Conservation (phyloP, 768 basidiomycete genomes). For the Grammothele lineata region DNA sequence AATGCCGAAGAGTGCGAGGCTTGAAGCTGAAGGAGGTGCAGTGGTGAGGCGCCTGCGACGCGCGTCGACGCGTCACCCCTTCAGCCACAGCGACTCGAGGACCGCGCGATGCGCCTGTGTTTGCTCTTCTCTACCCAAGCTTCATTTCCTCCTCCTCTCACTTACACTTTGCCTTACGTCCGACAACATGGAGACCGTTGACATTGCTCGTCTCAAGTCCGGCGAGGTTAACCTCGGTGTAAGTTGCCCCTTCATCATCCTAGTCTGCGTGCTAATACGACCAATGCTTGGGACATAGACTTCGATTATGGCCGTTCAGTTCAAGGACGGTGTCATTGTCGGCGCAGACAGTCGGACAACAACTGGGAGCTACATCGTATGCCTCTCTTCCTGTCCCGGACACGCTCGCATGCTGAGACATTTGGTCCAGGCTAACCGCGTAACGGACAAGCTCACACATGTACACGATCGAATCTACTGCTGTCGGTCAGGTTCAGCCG, state of each 20-base stretch:
- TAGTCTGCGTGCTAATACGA: background rate
- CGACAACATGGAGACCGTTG: constrained; percentile 46
- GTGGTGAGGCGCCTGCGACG: constrained; percentile 17
- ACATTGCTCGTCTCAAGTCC: constrained; percentile 82
- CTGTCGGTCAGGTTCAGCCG: constrained; percentile 96
- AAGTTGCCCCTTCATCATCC: constrained; percentile 30
- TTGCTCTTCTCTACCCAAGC: constrained; percentile 11
- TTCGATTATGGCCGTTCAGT: constrained; percentile 99
- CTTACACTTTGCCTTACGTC: constrained; percentile 34
- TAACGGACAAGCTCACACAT: constrained; percentile 96
- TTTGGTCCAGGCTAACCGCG: constrained; percentile 78
- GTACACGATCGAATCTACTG: constrained; percentile 99
- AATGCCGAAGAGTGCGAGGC: background rate
- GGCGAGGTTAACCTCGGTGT: constrained; percentile 98
- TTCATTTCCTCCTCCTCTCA: constrained; percentile 22
- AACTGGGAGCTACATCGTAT: constrained; percentile 92
- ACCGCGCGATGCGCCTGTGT: constrained; percentile 7
- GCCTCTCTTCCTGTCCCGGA: constrained; percentile 15
- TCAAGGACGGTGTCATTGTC: constrained; percentile 90
- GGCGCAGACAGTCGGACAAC: constrained; percentile 98
- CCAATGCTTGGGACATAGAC: constrained; percentile 49
- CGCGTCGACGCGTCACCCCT: constrained; percentile 38
- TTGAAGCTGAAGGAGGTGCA: constrained; percentile 5
- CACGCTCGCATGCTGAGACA: background rate
- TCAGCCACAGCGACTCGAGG: constrained; percentile 18